Evolutionary conservation across 2,329 filamentous ascomycete genomes (phyloP), one percentile per base, ranked within the genome.

Genomic region (Alternaria brassicae): DNA sequence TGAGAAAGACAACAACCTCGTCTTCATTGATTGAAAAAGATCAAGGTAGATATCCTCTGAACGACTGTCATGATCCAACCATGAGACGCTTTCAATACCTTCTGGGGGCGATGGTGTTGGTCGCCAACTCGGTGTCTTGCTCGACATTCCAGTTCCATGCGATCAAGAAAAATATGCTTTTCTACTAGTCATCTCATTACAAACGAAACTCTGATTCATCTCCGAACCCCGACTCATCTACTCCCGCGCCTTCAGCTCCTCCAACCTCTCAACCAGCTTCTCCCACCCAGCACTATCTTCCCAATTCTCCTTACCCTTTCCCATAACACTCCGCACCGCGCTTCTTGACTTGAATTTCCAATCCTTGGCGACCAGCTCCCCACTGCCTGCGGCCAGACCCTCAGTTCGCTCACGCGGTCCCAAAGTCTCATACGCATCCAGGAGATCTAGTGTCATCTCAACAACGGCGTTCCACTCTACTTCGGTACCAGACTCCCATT

Each of bases 321-420:
- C 90, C 83, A 96, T 85, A 6, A 98, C 89, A 51, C 91, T 92
- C 53, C 93, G 84, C 2, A 97, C 84, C 10, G 93, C 93, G 75
- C 88, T 96, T 69, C 92, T 84, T 0, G 92, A 91, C 84, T 97
- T 98, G 64, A 91, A 91, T 77, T 87, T 91, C 95, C 95, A 99
- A 71, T 89, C 89, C 58, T 85, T 85, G 2, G 91, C 92, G 2
- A 97, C 88, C 28, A 87, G 72, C 62, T 88, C 87, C 0, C 83
- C 82, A 25, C 78, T 81, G 0, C 79, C 79, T 1, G 76, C 81
- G 0, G 71, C 79, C 57, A 84, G 69, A 1, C 85, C 85, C 60
- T 86, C 86, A 6, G 83, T 86, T 68, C 77, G 73, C 66, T 80
- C 73, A 68, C 76, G 76, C 61, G 78, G 68, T 1, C 78, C 81